Conservation (phyloP, 768 basidiomycete species). For the Butyriboletus loyo region DNA sequence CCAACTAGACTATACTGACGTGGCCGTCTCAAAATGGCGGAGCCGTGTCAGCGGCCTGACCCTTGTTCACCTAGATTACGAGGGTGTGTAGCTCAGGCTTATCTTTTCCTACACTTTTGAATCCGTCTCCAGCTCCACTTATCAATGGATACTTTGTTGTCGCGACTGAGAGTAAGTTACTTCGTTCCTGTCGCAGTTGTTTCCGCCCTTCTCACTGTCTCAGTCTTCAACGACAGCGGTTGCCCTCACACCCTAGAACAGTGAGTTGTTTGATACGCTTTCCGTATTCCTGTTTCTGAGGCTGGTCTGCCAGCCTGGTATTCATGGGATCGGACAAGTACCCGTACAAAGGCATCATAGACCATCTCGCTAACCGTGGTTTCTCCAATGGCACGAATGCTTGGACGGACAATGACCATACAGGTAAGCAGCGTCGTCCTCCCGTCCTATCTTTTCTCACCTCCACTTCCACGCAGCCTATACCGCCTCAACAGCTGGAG, state of each 20-base stretch:
- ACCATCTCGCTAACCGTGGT: constrained; percentile 91
- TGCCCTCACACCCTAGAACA: constrained; percentile 97
- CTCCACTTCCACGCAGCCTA: constrained; percentile 49
- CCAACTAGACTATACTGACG: constrained; percentile 74
- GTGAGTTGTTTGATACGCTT: constrained; percentile 41
- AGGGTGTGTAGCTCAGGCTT: constrained; percentile 49
- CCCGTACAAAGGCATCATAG: constrained; percentile 94
- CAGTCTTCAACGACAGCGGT: constrained; percentile 92
- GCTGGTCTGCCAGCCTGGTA: constrained; percentile 53
- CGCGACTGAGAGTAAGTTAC: constrained; percentile 75
- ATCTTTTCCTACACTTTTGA: constrained; percentile 14
- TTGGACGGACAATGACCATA: constrained; percentile 96
- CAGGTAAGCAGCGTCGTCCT: constrained; percentile 31
- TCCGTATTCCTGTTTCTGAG: neutral
- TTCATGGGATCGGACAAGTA: constrained; percentile 97
- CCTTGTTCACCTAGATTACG: constrained; percentile 87
- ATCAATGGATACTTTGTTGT: constrained; percentile 91
- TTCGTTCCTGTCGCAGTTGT: neutral
- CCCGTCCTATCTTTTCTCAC: neutral
- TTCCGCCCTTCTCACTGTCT: neutral
- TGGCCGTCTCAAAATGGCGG: constrained; percentile 83
- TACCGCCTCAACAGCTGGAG: constrained; percentile 93
- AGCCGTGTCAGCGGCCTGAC: constrained; percentile 85
- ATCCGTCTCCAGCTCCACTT: constrained; percentile 59
- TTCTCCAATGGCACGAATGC: constrained; percentile 93